Percentiles rank a stretch among this genome's conserved stretches.
Evolutionary conservation across 192 early-diverging fungal genomes (phyloP).

Genomic region (Spizellomyces sp.): DNA sequence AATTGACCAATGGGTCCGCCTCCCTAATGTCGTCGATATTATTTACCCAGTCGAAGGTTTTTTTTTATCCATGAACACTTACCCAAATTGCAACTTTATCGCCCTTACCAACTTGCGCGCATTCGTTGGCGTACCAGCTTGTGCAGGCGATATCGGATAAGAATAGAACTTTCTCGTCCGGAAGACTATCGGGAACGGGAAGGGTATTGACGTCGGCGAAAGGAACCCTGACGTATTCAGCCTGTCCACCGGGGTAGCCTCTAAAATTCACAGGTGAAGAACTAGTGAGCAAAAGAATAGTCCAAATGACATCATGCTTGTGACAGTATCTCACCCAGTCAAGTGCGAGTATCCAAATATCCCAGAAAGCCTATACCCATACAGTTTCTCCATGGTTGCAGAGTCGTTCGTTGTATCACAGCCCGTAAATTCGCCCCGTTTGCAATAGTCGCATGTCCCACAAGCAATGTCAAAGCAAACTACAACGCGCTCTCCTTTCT

Average conservation of each 20-base stretch:
- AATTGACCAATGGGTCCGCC: too few species aligned
- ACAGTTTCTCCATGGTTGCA: conserved; percentile 48
- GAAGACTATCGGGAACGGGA: conserved; percentile 39
- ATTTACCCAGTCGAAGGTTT: conserved; percentile 1
- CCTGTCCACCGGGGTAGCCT: conserved; percentile 47
- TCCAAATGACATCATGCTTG: too few species aligned
- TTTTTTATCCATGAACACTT: conserved; percentile 54
- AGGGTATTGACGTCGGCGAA: conserved; percentile 58
- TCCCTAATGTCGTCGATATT: too few species aligned
- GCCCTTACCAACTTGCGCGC: conserved; percentile 34
- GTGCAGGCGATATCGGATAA: conserved; percentile 57
- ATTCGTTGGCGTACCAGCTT: conserved; percentile 48
- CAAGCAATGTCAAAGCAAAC: conserved; percentile 51
- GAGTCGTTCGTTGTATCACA: conserved; percentile 55
- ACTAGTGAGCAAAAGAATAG: too few species aligned
- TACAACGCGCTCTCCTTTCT: conserved; percentile 53
- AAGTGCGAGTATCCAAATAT: conserved; percentile 60
- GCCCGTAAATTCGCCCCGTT: conserved; percentile 21
- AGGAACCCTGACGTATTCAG: conserved; percentile 55
- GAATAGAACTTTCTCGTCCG: conserved; percentile 51
- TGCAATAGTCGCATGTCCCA: conserved; percentile 12
- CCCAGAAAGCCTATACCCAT: conserved; percentile 46
- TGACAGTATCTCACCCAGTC: not conserved
- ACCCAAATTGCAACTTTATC: conserved; percentile 61
- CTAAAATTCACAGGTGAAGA: not conserved